phyloP scores from a whole-genome alignment of 768 basidiomycete species.

The Collybiopsis luxurians region DNA sequence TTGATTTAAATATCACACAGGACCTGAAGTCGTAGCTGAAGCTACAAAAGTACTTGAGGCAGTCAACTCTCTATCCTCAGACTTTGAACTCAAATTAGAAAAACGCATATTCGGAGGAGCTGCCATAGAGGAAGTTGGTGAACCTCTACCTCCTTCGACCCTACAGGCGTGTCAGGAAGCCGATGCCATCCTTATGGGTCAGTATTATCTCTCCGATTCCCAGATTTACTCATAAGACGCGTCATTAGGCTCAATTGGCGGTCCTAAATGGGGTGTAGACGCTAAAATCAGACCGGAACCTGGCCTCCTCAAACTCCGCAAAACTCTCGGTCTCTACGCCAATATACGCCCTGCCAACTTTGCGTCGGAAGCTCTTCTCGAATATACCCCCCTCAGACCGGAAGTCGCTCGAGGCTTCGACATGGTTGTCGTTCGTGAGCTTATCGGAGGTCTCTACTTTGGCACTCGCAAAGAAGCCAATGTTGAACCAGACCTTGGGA shows the following conservation, averaged over 20 bases:
- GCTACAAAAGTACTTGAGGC: conserved; percentile 81
- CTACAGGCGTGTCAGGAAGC: conserved; percentile 88
- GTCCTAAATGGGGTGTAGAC: conserved; percentile 97
- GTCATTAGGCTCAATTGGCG: conserved; percentile 86
- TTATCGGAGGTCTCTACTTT: conserved; percentile 96
- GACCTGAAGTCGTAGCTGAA: conserved; percentile 87
- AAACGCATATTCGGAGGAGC: conserved; percentile 85
- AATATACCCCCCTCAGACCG: conserved; percentile 85
- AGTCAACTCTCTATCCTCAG: conserved; percentile 57
- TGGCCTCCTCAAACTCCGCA: conserved; percentile 85
- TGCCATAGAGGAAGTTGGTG: conserved; percentile 87
- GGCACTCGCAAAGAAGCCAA: conserved; percentile 89
- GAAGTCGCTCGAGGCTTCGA: conserved; percentile 81
- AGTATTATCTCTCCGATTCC: conserved; percentile 15
- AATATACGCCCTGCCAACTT: conserved; percentile 98
- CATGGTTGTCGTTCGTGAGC: conserved; percentile 93
- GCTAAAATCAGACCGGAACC: conserved; percentile 88
- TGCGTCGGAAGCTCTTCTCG: conserved; percentile 85
- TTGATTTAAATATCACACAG: conserved; percentile 30
- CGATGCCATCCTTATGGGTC: conserved; percentile 96
- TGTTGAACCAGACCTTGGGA: conserved; percentile 56
- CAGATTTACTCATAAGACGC: conserved; percentile 5
- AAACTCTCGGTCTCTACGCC: conserved; percentile 92
- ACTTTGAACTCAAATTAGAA: conserved; percentile 73
- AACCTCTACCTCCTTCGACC: conserved; percentile 81